Conservation (phyloP, 2,329 filamentous ascomycete species). For the Camillea tinctor region DNA sequence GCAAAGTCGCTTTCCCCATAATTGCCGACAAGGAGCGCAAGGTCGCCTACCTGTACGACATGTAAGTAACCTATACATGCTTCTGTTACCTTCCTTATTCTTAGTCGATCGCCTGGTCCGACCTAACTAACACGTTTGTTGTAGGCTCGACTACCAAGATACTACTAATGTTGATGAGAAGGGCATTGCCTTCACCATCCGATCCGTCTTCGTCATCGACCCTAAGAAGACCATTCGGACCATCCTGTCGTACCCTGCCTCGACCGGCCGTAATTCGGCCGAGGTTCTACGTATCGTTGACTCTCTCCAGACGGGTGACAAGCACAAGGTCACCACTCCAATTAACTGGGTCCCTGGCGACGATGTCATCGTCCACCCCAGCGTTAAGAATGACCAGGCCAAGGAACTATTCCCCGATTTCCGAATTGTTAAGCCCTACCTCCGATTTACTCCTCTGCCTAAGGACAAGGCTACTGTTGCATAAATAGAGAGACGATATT, state of each 20-base stretch:
- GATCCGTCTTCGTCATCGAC: slow-evolving; percentile 92
- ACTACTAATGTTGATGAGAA: slow-evolving; percentile 77
- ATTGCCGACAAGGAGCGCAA: slow-evolving; percentile 78
- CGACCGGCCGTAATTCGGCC: slow-evolving; percentile 78
- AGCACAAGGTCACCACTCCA: slow-evolving; percentile 82
- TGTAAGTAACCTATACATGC: slow-evolving; percentile 47
- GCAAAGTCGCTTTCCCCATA: slow-evolving; percentile 72
- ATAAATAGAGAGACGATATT: slow-evolving; percentile 15
- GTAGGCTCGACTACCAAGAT: slow-evolving; percentile 74
- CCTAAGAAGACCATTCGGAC: slow-evolving; percentile 90
- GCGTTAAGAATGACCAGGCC: slow-evolving; percentile 79
- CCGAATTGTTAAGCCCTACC: slow-evolving; percentile 67
- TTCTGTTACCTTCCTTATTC: background rate
- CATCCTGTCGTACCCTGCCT: slow-evolving; percentile 90
- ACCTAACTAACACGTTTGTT: background rate
- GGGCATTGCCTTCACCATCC: slow-evolving; percentile 90
- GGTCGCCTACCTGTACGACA: slow-evolving; percentile 75
- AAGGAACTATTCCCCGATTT: slow-evolving; percentile 82
- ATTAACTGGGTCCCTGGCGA: slow-evolving; percentile 89
- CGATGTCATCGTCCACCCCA: slow-evolving; percentile 88
- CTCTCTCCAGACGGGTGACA: slow-evolving; percentile 80
- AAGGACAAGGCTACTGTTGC: slow-evolving; percentile 48
- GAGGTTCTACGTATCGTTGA: slow-evolving; percentile 79
- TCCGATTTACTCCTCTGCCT: slow-evolving; percentile 68
- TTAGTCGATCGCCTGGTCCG: too few relatives aligned